phyloP scores from a whole-genome alignment of 2,329 filamentous ascomycete genomes.

The Ophiostoma tasmaniense region DNA sequence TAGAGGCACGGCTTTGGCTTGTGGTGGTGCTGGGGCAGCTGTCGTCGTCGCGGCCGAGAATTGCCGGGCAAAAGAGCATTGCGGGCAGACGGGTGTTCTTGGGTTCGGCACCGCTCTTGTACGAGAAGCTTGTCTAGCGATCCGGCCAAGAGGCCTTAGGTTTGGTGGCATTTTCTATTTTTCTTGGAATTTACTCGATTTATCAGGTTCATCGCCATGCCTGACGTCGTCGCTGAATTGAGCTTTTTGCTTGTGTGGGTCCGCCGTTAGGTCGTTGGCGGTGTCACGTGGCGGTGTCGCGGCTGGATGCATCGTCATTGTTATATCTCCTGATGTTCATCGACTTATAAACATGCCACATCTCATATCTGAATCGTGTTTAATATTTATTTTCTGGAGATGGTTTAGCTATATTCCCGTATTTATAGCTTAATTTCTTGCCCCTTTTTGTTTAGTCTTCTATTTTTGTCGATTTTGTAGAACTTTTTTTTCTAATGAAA shows the following conservation, averaged over 20 bases:
- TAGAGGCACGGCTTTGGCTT: constrained; percentile 39
- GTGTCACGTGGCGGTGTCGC: background rate
- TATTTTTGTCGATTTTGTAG: no score
- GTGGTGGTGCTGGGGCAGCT: background rate
- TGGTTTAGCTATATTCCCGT: background rate
- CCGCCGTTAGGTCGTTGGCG: background rate
- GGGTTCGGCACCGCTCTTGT: background rate
- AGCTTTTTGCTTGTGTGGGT: background rate
- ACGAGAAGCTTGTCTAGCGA: background rate
- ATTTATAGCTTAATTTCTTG: background rate
- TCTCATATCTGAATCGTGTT: background rate
- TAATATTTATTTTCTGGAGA: background rate
- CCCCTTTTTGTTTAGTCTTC: background rate
- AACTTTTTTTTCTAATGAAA: no score
- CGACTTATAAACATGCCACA: constrained; percentile 4
- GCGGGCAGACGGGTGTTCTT: background rate
- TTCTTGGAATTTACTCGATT: background rate
- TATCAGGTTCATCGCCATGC: background rate
- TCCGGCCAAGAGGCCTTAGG: background rate
- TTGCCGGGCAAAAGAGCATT: constrained; percentile 1
- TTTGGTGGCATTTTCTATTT: background rate
- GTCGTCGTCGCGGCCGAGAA: constrained; percentile 3
- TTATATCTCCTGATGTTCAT: background rate
- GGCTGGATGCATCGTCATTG: background rate
- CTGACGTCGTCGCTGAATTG: background rate